Evolutionary conservation across 768 basidiomycete genomes (phyloP), one percentile per base, ranked within the genome.

Genomic region (Pisolithus orientalis): DNA sequence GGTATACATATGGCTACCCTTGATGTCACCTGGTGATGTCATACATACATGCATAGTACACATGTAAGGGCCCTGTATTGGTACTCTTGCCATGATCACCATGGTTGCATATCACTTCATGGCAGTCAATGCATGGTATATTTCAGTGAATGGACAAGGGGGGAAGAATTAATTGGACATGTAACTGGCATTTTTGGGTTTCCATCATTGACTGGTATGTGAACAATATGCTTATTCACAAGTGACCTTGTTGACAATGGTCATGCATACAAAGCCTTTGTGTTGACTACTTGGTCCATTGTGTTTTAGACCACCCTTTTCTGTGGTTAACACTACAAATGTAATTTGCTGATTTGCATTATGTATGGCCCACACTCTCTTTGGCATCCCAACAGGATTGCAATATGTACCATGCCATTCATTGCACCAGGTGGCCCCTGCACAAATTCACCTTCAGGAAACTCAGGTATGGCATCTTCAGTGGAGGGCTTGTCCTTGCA

Each of bases 101-200:
- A 86, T 94, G 51, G 85, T 97, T 50, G 80, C 82, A 44, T 96
- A 94, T 70, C 94, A 97, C 72, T 81, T 95, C 61, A 74, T 97
- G 47, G 85, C 90, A 34, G 90, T 95, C 55, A 94, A 94, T 61
- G 81, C 83, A 39, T 77, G 78, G 21, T 62, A 75, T 55, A 55
- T 78, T 64, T 64, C 65, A 67, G 53, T 56, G 55, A 55, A 63
- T 44, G 50, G 60, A 44, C n/a, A 65, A 60, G 11, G 11, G 54
- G 57, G 57, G 40, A 55, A 55, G 51, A n/a, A 42, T 34, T 39
- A 27, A 28, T 48, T n/a, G 38, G 45, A 31, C 14, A 34, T 21
- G 25, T 16, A 43, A 44, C 14, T 27, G 25, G 38, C 38, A 14
- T 43, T 5, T 7, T 1, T 13, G 39, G 34, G 11, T 21, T 9